Conservation (phyloP, 2,329 filamentous ascomycete genomes). For the Diplocarpon rosae region DNA sequence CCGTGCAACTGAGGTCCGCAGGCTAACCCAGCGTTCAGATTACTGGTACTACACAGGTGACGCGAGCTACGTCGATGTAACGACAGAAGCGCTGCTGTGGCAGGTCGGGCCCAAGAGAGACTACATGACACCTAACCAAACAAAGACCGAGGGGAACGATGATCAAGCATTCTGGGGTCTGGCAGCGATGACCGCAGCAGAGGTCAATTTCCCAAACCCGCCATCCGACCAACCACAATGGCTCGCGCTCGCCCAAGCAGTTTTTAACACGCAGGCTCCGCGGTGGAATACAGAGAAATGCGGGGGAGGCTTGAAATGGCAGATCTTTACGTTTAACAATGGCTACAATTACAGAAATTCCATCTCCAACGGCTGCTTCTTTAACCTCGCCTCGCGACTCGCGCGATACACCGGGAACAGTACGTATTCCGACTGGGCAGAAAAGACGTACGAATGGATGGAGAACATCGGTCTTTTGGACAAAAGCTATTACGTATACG, state of each 20-base stretch:
- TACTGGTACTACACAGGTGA: constrained; percentile 81
- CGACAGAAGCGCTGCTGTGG: constrained; percentile 56
- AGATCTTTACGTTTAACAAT: constrained; percentile 73
- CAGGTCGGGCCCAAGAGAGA: constrained; percentile 64
- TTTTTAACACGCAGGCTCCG: constrained; percentile 67
- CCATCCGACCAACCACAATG: constrained; percentile 47
- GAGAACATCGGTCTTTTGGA: constrained; percentile 45
- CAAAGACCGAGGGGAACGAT: constrained; percentile 58
- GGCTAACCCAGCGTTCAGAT: constrained; percentile 31
- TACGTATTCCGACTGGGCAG: constrained; percentile 70
- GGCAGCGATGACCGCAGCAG: constrained; percentile 58
- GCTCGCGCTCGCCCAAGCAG: constrained; percentile 63
- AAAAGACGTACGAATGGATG: constrained; percentile 63
- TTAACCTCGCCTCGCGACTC: constrained; percentile 53
- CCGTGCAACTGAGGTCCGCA: background rate
- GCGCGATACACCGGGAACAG: constrained; percentile 67
- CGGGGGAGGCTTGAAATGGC: constrained; percentile 70
- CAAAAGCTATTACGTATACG: constrained; percentile 48
- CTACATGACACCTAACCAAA: constrained; percentile 69
- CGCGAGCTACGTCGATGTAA: constrained; percentile 56
- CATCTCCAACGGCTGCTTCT: constrained; percentile 52
- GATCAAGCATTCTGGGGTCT: constrained; percentile 69
- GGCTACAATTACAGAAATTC: constrained; percentile 71
- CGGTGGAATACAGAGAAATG: constrained; percentile 63
- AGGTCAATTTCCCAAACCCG: constrained; percentile 52